A percentile compares a stretch with the other conserved stretches of the same genome.
Evolutionary conservation across 352 stramenopile genomes (phyloP).

Genomic region (Elongisporangium undulatum): DNA sequence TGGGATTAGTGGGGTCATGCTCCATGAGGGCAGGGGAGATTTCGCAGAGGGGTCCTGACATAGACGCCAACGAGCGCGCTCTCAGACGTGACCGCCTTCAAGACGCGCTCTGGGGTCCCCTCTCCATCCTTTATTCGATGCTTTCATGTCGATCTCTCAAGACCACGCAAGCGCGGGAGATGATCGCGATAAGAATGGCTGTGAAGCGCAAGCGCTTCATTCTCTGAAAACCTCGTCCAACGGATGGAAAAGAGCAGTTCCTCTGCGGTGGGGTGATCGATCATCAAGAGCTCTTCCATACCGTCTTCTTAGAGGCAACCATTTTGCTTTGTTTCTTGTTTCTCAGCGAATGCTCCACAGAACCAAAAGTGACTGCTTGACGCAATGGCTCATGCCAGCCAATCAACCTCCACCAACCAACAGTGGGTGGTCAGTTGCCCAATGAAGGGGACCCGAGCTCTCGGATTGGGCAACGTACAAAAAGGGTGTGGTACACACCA

Average conservation of each 20-base stretch:
- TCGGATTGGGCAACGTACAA: background rate
- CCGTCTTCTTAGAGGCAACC: constrained; percentile 90
- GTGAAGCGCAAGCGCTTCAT: background rate
- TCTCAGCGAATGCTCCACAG: constrained; percentile 75
- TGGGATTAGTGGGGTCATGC: constrained; percentile 20
- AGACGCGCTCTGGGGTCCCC: background rate
- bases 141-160: background rate
- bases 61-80: background rate
- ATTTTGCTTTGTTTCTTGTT: constrained; percentile 75
- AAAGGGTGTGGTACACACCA: background rate
- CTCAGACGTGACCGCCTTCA: background rate
- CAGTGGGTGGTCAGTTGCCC: background rate
- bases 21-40: constrained; percentile 10
- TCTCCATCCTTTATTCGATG: background rate
- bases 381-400: background rate
- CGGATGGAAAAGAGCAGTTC: constrained; percentile 35
- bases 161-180: background rate
- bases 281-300: constrained; percentile 51
- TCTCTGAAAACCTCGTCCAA: constrained; percentile 42
- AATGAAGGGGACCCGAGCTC: background rate
- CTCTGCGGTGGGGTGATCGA: constrained; percentile 8
- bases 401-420: constrained; percentile 13
- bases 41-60: background rate
- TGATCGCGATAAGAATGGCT: background rate
- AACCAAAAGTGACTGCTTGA: constrained; percentile 30